A percentile compares a stretch with the other conserved stretches of the same genome.
These are phyloP conservation scores for Toxoplasma gondii DNA, from an alignment of 169 alveolate genomes.

Conservation along the genomic window DNA sequence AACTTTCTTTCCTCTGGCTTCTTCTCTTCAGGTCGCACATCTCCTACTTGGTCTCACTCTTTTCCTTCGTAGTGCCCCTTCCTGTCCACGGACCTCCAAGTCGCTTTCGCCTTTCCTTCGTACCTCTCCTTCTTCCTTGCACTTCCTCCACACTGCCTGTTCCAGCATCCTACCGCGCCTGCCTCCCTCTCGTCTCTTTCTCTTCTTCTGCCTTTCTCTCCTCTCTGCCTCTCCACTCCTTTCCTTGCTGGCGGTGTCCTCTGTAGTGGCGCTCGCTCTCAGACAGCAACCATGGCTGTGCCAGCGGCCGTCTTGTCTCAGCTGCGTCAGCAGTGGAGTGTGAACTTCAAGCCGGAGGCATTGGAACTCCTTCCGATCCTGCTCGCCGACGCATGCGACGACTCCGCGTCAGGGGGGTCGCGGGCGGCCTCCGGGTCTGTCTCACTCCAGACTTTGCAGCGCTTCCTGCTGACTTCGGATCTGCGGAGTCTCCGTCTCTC, in stretches of 20 bases:
- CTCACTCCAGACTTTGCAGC: constrained; percentile 39
- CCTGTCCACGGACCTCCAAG: too few relatives aligned
- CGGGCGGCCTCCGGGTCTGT: background rate
- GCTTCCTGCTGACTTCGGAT: constrained; percentile 58
- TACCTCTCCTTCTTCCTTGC: too few relatives aligned
- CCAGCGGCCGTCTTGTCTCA: background rate
- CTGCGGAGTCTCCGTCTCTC: constrained; percentile 55
- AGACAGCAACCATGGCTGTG: background rate
- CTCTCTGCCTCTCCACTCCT: background rate
- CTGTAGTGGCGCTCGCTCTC: too few relatives aligned
- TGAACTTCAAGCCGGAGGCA: background rate
- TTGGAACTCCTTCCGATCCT: background rate
- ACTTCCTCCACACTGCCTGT: too few relatives aligned
- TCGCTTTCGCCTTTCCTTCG: too few relatives aligned
- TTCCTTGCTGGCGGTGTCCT: too few relatives aligned
- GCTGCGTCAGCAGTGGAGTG: constrained; percentile 18
- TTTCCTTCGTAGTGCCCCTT: too few relatives aligned
- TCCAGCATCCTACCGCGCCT: too few relatives aligned
- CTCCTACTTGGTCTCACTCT: too few relatives aligned
- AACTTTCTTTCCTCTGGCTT: too few relatives aligned
- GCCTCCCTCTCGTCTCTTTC: too few relatives aligned
- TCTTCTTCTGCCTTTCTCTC: background rate
- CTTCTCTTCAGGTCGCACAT: too few relatives aligned
- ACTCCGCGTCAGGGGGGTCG: background rate
- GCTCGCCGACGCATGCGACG: background rate